These are phyloP conservation scores for Lichtheimia hyalospora DNA, from an alignment of 371 early-diverging fungal genomes.

Conservation along the genomic window DNA sequence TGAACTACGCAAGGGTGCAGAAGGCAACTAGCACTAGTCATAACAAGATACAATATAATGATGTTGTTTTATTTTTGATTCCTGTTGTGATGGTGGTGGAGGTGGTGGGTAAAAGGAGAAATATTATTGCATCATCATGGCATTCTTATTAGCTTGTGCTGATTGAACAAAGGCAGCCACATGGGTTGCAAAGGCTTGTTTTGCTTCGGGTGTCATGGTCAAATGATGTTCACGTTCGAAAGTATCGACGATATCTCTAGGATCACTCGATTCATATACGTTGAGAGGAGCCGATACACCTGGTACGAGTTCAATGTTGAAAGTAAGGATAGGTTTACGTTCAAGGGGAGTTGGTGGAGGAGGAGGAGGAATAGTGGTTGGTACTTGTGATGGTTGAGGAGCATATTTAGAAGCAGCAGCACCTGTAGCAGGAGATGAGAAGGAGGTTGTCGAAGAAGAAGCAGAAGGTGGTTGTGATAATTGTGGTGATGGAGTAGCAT, in stretches of 20 bases:
- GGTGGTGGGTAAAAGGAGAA: not conserved
- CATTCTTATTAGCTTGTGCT: no score
- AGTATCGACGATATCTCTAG: conserved; percentile 22
- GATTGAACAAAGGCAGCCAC: conserved; percentile 17
- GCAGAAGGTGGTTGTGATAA: conserved; percentile 1
- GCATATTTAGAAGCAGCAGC: conserved; percentile 7
- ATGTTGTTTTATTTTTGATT: not conserved
- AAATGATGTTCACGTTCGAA: conserved; percentile 31
- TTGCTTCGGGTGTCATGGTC: conserved; percentile 21
- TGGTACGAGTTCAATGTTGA: conserved; percentile 35
- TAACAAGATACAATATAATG: not conserved
- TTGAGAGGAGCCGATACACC: conserved; percentile 31
- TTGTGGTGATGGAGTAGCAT: not conserved
- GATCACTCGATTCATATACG: conserved; percentile 30
- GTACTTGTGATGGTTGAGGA: conserved; percentile 1
- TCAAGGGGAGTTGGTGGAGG: conserved; percentile 3
- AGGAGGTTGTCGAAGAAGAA: not conserved
- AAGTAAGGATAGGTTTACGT: conserved; percentile 18
- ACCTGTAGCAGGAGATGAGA: not conserved
- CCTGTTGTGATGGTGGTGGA: not conserved
- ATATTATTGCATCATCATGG: no score
- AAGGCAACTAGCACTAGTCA: conserved; percentile 27
- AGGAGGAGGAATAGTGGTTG: not conserved
- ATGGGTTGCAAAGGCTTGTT: conserved; percentile 24
- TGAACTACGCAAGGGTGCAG: conserved; percentile 50